Evolutionary conservation across 257 asterid genomes (phyloP), one percentile per base, ranked within the genome.

Genomic region (Fraxinus excelsior): DNA sequence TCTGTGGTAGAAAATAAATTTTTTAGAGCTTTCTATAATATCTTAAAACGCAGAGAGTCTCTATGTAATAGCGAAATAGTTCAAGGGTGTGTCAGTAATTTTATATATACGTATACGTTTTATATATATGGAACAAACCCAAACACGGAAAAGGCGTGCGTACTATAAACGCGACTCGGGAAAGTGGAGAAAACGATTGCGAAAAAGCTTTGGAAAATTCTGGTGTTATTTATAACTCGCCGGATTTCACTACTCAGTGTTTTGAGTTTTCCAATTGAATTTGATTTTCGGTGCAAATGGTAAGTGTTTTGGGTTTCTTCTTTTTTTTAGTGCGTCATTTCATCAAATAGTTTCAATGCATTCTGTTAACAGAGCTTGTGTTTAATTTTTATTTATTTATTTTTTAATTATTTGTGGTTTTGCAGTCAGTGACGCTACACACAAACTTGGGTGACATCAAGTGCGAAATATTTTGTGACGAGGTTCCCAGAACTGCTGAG

Each of bases 381-480:
- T 31, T 0, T 31, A 31, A 31, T 31, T 31, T 35, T 35, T 35
- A 5, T 35, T 5, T 29, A 29, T 7, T 8, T 75, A 12, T 46
- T n/a, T 5, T 16, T 6, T 31, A 62, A 29, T 25, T 46, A n/a
- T 46, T 14, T 69, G 80, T 32, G 14, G 58, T 73, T 78, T 82
- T 73, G 64, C 87, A 95, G 99, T 85, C 99, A 44, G 96, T 95
- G 85, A 95, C 98, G 42, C 94, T 95, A 42, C 97, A 93, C 89
- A 95, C 99, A 25, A 95, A 95, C 81, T 87, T 93, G 81, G 99
- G 99, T 16, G 99, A 95, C 67, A 90, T 95, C 84, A 95, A 95
- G 92, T 95, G 99, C 82, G 99, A 93, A 88, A 84, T 95, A 79
- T 93, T 90, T 84, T 95, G 98, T 75, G 99, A 95, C 81, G 98